These are phyloP conservation scores for Apostasia shenzhenica DNA, from an alignment of 106 monocot species.

Conservation along the genomic window DNA sequence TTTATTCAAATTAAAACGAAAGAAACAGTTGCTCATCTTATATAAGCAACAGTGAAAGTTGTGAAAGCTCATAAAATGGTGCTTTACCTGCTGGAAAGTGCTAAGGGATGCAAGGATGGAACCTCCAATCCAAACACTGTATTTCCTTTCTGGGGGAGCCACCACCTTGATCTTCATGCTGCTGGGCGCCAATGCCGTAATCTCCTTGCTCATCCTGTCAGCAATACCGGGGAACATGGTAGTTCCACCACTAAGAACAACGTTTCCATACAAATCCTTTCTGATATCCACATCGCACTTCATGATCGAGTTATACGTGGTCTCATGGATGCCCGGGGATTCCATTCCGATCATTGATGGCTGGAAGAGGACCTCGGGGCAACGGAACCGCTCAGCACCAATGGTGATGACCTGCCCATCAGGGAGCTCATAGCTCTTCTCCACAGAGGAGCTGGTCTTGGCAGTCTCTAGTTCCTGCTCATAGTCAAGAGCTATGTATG, in stretches of 20 bases:
- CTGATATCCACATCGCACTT: conserved; percentile 8
- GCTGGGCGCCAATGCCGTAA: conserved; percentile 31
- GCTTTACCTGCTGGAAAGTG: too few relatives aligned
- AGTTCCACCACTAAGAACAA: conserved; percentile 37
- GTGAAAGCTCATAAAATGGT: too few relatives aligned
- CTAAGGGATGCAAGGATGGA: too few relatives aligned
- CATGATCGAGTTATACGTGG: conserved; percentile 44
- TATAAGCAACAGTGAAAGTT: too few relatives aligned
- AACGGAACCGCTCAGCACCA: conserved; percentile 34
- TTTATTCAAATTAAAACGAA: too few relatives aligned
- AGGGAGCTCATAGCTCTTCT: too few relatives aligned
- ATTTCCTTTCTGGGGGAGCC: too few relatives aligned
- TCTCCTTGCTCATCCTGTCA: conserved; percentile 38
- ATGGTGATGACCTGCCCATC: background rate
- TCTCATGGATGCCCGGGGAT: conserved; percentile 29
- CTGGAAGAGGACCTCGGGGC: conserved; percentile 7
- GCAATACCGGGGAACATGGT: conserved; percentile 46
- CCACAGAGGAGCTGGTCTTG: conserved; percentile 21
- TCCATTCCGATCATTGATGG: conserved; percentile 28
- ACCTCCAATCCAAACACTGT: too few relatives aligned
- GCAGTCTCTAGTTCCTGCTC: conserved; percentile 33
- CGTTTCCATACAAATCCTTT: conserved; percentile 36
- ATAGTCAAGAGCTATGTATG: conserved; percentile 11
- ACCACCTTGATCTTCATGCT: too few relatives aligned
- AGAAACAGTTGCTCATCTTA: too few relatives aligned